A percentile compares a stretch with the other conserved stretches of the same genome.
Conservation (phyloP, 305 asterid genomes). For the Fraxinus ornus region DNA sequence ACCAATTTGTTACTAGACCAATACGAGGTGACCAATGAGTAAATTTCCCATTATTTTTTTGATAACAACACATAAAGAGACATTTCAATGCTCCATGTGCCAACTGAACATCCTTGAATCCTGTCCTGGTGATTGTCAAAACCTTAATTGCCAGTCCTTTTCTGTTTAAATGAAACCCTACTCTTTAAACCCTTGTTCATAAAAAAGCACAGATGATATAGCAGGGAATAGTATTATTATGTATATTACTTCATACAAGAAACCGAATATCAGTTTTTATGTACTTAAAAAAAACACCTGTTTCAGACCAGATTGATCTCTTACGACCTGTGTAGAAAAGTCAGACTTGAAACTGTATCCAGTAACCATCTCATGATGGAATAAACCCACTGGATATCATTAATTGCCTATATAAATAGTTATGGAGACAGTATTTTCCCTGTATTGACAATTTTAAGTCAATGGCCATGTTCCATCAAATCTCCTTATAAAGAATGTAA, state of each 20-base stretch:
- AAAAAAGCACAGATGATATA: background rate
- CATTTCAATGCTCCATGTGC: constrained; percentile 17
- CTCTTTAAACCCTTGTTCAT: constrained; percentile 29
- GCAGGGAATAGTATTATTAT: background rate
- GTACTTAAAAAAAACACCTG: background rate
- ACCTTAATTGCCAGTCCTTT: constrained; percentile 5
- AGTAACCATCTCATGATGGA: background rate
- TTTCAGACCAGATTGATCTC: constrained; percentile 23
- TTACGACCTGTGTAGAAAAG: constrained; percentile 26
- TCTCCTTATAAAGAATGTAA: constrained; percentile 26
- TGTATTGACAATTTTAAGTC: constrained; percentile 31
- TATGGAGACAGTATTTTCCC: constrained; percentile 13
- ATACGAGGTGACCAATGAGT: background rate
- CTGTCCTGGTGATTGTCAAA: constrained; percentile 11
- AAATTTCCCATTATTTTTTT: background rate
- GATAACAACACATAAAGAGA: constrained; percentile 8
- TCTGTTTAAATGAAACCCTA: constrained; percentile 25
- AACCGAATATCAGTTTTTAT: constrained; percentile 20
- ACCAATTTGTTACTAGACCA: background rate
- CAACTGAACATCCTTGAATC: constrained; percentile 22
- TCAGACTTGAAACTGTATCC: constrained; percentile 21
- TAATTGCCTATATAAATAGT: constrained; percentile 18
- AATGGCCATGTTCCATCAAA: constrained; percentile 45
- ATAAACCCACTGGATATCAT: constrained; percentile 22
- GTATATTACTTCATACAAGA: background rate